Evolutionary conservation across 371 early-diverging fungal species (phyloP), one percentile per base, ranked within the genome.

Genomic region (Syncephalis plumigaleata): DNA sequence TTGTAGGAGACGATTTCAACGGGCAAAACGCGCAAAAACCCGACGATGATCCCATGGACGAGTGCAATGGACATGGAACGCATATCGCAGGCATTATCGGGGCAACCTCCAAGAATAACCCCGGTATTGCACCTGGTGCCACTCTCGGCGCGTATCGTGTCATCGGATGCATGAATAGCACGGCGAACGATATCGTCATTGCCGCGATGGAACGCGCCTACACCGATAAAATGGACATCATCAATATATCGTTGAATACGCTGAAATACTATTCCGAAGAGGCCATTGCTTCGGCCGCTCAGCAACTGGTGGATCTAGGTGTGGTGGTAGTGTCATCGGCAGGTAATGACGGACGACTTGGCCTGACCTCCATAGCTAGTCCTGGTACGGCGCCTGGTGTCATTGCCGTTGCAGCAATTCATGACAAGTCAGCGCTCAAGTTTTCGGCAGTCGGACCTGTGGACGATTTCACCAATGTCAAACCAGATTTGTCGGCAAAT

Each of bases 321-420:
- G 53, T 73, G 23, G 51, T 67, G 18, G 56, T 75, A 15, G 60
- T 66, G 36, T 64, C 64, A 13, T 72, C 87, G 2, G 70, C 68
- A 20, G 87, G 87, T 5, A 88, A 88, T 61, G 70, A 73, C 39
- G 86, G 86, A 15, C 45, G 53, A 3, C 55, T 65, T 13, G 88
- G 88, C 1, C 55, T 80, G 2, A 78, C 64, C 52, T 61, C 69
- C 48, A 64, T 71, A 0, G 64, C 67, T 0, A 53, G 77, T 1
- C 84, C 87, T 4, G 76, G 74, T 16, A 56, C 80, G 9, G 77
- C 77, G 1, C 50, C 51, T 11, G 64, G 67, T 27, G 71, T 75
- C 5, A 57, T 80, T 38, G 67, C 75, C n/a, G 79, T 82, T n/a
- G 87, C 79, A n/a, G 73, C 82, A 16, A 62, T 83, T 11, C 81